Conservation (phyloP, 108 stramenopile species). For the Chaetoceros tenuissimus region DNA sequence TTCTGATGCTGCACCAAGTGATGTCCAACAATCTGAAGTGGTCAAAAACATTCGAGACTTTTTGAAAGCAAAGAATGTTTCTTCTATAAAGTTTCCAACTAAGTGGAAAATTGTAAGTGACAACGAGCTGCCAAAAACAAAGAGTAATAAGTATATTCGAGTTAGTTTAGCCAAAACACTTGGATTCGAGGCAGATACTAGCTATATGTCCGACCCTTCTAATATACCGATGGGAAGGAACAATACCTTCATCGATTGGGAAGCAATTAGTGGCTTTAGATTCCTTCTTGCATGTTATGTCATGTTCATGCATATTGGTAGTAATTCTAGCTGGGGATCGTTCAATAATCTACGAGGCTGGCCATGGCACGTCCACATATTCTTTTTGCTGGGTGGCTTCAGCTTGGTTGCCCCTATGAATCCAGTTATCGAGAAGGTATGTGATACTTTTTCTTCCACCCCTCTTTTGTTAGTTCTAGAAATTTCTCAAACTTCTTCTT, state of each 20-base stretch:
- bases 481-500: no score
- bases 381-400: conserved; percentile 7
- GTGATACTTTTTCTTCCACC: no score
- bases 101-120: conserved; percentile 10
- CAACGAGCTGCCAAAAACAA: conserved; percentile 8
- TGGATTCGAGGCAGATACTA: conserved; percentile 2
- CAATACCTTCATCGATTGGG: conserved; percentile 8
- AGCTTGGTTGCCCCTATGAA: conserved; percentile 8
- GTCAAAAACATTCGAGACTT: not conserved
- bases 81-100: conserved; percentile 8
- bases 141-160: conserved; percentile 6
- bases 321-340: conserved; percentile 1
- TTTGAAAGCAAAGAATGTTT: conserved; percentile 1
- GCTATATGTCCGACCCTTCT: not conserved
- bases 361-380: conserved; percentile 12
- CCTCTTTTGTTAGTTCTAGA: no score
- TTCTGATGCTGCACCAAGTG: not conserved
- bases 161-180: not conserved
- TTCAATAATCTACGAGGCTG: conserved; percentile 5
- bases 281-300: conserved; percentile 10
- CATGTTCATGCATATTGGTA: conserved; percentile 14
- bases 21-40: not conserved
- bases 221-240: not conserved
- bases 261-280: conserved; percentile 1
- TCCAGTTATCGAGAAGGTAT: conserved; percentile 5